Evolutionary conservation across 2,329 filamentous ascomycete species (phyloP).

Genomic region (Xylariaceae sp.): DNA sequence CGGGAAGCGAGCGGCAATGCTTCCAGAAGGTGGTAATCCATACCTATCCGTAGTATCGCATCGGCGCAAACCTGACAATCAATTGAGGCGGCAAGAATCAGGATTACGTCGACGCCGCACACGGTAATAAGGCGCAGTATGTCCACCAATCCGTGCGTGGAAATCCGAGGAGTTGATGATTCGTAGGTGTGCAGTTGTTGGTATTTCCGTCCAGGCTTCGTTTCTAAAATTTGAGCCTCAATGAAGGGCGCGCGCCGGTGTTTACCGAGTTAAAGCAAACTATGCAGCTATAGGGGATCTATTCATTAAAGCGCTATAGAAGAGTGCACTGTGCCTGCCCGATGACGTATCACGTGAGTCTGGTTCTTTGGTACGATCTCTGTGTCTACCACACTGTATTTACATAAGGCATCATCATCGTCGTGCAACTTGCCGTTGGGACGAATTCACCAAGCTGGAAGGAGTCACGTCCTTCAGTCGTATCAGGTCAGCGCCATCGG

Average conservation of each 20-base stretch:
- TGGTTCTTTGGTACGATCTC: not conserved
- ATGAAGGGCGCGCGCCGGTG: not conserved
- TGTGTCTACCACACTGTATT: not conserved
- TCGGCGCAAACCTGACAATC: not conserved
- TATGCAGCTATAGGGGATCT: not conserved
- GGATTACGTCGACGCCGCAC: too few species aligned
- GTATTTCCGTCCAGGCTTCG: too few species aligned
- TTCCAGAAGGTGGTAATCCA: too few species aligned
- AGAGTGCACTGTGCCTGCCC: not conserved
- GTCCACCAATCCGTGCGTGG: too few species aligned
- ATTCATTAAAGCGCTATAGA: not conserved
- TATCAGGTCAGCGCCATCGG: not conserved
- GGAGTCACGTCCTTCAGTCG: not conserved
- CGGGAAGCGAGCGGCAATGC: not conserved
- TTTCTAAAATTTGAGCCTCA: not conserved
- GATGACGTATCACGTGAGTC: constrained; percentile 8
- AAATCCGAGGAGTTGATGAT: too few species aligned
- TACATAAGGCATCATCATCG: not conserved
- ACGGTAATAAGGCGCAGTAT: too few species aligned
- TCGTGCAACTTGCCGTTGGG: not conserved
- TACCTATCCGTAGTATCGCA: not conserved
- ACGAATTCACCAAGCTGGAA: not conserved
- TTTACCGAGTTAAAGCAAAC: not conserved
- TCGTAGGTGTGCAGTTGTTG: too few species aligned
- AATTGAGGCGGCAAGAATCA: too few species aligned